phyloP scores from a whole-genome alignment of 768 basidiomycete species.

The Tricholoma sp. region DNA sequence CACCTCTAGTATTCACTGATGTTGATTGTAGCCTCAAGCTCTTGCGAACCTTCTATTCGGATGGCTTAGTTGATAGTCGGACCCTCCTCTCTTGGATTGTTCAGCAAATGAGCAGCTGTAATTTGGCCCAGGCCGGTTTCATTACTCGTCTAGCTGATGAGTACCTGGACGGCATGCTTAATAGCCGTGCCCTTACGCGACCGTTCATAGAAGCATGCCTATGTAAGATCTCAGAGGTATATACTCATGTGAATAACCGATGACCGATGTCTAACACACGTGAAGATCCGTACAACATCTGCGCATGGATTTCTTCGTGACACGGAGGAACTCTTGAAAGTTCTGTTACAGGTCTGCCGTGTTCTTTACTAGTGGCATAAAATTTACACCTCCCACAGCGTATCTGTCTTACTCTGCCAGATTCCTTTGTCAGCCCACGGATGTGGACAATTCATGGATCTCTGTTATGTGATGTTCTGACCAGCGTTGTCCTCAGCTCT shows the following conservation, averaged over 20 bases:
- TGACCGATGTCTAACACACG: background rate
- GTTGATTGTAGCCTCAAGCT: slow-evolving; percentile 51
- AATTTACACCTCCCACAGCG: slow-evolving; percentile 36
- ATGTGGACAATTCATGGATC: slow-evolving; percentile 55
- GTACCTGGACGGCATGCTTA: slow-evolving; percentile 66
- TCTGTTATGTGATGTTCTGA: slow-evolving; percentile 44
- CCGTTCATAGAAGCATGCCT: slow-evolving; percentile 73
- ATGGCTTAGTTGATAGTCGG: slow-evolving; percentile 74
- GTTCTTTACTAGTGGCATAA: background rate
- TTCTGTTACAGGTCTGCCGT: slow-evolving; percentile 53
- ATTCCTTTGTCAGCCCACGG: slow-evolving; percentile 69
- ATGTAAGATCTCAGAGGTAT: slow-evolving; percentile 61
- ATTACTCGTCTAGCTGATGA: slow-evolving; percentile 73
- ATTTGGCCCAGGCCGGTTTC: slow-evolving; percentile 79
- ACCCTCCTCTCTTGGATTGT: slow-evolving; percentile 79
- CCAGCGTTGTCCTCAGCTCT: slow-evolving; percentile 29
- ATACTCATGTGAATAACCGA: background rate
- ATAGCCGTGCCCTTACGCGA: slow-evolving; percentile 60
- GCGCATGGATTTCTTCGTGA: slow-evolving; percentile 51
- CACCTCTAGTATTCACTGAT: background rate
- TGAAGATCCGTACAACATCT: slow-evolving; percentile 49
- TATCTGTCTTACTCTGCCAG: slow-evolving; percentile 64
- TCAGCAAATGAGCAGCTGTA: slow-evolving; percentile 70
- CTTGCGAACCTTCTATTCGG: slow-evolving; percentile 70
- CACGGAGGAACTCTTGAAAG: slow-evolving; percentile 48